phyloP scores from a whole-genome alignment of 495 filamentous ascomycete genomes.

The Cryomyces minteri region DNA sequence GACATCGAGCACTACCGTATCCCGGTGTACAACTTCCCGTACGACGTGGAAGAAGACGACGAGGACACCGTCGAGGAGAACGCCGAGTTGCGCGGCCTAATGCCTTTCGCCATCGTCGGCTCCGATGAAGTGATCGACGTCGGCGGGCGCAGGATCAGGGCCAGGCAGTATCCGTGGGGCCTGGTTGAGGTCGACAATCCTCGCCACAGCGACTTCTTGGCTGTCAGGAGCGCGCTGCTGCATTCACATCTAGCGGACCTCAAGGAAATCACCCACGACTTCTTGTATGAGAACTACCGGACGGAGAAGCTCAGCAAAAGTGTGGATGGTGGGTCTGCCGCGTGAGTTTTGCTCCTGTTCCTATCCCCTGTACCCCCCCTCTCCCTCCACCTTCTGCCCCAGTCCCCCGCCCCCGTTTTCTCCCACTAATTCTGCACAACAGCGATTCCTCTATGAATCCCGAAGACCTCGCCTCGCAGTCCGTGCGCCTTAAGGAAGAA shows the following conservation, averaged over 20 bases:
- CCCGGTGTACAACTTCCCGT: constrained; percentile 99
- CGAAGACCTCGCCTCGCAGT: constrained; percentile 90
- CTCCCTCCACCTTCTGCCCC: not conserved
- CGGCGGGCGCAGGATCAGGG: constrained; percentile 74
- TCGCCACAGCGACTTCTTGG: constrained; percentile 94
- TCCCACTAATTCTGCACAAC: constrained; percentile 14
- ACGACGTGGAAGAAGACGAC: constrained; percentile 98
- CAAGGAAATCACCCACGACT: constrained; percentile 99
- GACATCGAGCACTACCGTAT: constrained; percentile 99
- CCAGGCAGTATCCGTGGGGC: constrained; percentile 97
- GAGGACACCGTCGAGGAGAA: constrained; percentile 99
- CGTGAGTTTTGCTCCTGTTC: constrained; percentile 38
- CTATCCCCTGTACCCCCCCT: too few species aligned
- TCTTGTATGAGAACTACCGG: constrained; percentile 99
- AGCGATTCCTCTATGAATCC: constrained; percentile 86
- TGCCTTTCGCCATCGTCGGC: constrained; percentile 98
- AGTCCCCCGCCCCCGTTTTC: constrained; percentile 9
- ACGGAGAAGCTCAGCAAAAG: constrained; percentile 99
- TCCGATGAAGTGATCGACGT: constrained; percentile 93
- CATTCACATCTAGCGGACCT: constrained; percentile 95
- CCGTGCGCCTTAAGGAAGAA: constrained; percentile 96
- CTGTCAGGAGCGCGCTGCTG: constrained; percentile 86
- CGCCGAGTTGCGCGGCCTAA: constrained; percentile 84
- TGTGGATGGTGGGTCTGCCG: constrained; percentile 72
- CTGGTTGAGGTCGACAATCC: constrained; percentile 98